Evolutionary conservation across 2,329 filamentous ascomycete species (phyloP), one percentile per base, ranked within the genome.

Genomic region (Paraconiothyrium brasiliense): DNA sequence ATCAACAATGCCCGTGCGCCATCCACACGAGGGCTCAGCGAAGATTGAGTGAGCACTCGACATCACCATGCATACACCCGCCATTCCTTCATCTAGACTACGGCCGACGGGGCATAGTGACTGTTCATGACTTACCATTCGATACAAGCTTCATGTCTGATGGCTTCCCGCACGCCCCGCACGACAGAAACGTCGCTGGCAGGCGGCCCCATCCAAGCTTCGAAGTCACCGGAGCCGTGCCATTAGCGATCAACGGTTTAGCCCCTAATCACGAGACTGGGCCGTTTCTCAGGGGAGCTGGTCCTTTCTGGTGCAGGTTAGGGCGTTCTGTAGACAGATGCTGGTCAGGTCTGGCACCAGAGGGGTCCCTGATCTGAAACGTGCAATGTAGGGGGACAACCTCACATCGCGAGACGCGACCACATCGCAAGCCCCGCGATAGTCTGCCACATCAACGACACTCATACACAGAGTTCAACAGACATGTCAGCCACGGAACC

Each of bases 1-100:
- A 63, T 60, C 61, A 58, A 48, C 47, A 20, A 24, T 20, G 50
- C 57, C 50, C 61, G 61, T 61, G 61, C 57, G 43, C 57, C 20
- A 48, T 7, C 30, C 41, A 48, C 7, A 16, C 57, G 50, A 59
- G 9, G 6, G 20, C 37, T 27, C 35, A 11, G 35, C 50, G 50
- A 43, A 41, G 16, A 6, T 54, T 27, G 35, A 52, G 20, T 41
- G 50, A 10, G 13, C 35, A 14, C 47, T 44, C 37, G 32, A 32
- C 35, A 37, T n/a, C 47, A 58, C 47, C 54, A 48, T 57, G 20
- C 54, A 54, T 39, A n/a, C 44, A 47, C 54, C 30, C 24, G 9
- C 54, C 54, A 30, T 32, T 24, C 20, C 49, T 16, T 39, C 49
- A 46, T 46, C 43, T 24, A 46, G 43, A 9, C 43, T 24, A 46